Percentiles rank a stretch among this genome's conserved stretches.
phyloP scores from a whole-genome alignment of 805 yeast genomes.

The Sungouiella thailandica region DNA sequence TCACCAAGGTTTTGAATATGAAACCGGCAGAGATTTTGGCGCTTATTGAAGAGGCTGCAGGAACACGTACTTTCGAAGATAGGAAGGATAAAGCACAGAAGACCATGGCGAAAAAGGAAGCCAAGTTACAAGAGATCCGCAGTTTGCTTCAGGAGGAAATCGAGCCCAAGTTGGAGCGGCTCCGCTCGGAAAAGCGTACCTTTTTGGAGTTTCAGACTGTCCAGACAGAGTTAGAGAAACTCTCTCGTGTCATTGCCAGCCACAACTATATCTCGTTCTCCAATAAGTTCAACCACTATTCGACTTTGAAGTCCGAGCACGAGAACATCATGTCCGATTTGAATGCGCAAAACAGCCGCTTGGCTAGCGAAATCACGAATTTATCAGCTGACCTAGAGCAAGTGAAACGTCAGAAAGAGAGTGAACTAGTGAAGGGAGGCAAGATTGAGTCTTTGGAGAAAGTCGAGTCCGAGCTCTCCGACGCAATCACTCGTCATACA shows the following conservation, averaged over 20 bases:
- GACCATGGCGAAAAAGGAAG: slow-evolving; percentile 87
- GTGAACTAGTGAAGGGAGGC: slow-evolving; percentile 58
- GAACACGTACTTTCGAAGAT: slow-evolving; percentile 93
- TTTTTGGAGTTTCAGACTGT: slow-evolving; percentile 84
- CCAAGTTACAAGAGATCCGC: slow-evolving; percentile 74
- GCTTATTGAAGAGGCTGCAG: slow-evolving; percentile 96
- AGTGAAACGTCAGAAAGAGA: slow-evolving; percentile 48
- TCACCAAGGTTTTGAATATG: slow-evolving; percentile 96
- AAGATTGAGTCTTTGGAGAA: slow-evolving; percentile 55
- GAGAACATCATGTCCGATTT: slow-evolving; percentile 38
- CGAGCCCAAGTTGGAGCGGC: slow-evolving; percentile 81
- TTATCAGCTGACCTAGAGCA: slow-evolving; percentile 58
- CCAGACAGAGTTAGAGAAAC: slow-evolving; percentile 72
- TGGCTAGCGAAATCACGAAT: slow-evolving; percentile 50
- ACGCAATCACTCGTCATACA: slow-evolving; percentile 61
- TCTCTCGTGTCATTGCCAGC: slow-evolving; percentile 70
- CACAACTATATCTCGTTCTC: slow-evolving; percentile 55
- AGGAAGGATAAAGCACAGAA: slow-evolving; percentile 87
- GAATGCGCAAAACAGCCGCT: slow-evolving; percentile 39
- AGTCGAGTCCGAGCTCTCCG: slow-evolving; percentile 50
- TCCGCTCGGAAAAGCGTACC: slow-evolving; percentile 74
- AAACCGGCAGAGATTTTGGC: slow-evolving; percentile 86
- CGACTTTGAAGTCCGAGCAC: slow-evolving; percentile 38
- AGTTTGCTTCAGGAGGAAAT: slow-evolving; percentile 77
- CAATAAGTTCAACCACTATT: slow-evolving; percentile 38